Percentiles rank a stretch among this genome's conserved stretches.
These are phyloP conservation scores for Lepiota subincarnata DNA, from an alignment of 768 basidiomycete species.

Conservation along the genomic window DNA sequence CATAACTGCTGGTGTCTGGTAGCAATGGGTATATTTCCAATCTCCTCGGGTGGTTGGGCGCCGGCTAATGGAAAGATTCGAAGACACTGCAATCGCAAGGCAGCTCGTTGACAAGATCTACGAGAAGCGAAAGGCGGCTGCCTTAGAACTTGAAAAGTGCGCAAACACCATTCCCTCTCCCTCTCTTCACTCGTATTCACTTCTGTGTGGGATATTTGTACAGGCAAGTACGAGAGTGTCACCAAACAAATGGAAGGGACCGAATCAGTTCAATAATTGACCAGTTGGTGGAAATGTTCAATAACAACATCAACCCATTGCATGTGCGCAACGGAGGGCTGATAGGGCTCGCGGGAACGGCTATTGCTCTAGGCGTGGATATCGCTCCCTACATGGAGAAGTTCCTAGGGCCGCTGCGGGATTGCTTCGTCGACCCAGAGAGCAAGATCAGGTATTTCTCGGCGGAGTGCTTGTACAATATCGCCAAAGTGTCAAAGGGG, in stretches of 20 bases:
- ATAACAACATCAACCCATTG: slow-evolving; percentile 71
- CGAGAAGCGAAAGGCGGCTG: slow-evolving; percentile 94
- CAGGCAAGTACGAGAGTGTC: slow-evolving; percentile 84
- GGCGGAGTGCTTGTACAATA: slow-evolving; percentile 97
- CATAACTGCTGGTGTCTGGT: not conserved
- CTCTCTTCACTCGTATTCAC: not conserved
- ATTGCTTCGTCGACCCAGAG: slow-evolving; percentile 92
- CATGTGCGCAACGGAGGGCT: slow-evolving; percentile 93
- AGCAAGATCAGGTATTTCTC: slow-evolving; percentile 97
- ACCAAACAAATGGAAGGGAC: slow-evolving; percentile 74
- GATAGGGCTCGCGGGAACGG: slow-evolving; percentile 93
- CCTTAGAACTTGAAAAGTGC: slow-evolving; percentile 93
- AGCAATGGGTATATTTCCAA: slow-evolving; percentile 3
- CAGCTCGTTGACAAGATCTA: slow-evolving; percentile 92
- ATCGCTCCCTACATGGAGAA: slow-evolving; percentile 92
- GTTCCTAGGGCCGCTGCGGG: slow-evolving; percentile 83
- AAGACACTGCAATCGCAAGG: slow-evolving; percentile 72
- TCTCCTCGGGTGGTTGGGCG: not conserved
- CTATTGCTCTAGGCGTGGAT: slow-evolving; percentile 94
- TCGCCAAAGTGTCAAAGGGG: slow-evolving; percentile 95
- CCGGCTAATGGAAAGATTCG: not conserved
- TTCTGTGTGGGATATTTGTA: not conserved
- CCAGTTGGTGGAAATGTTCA: slow-evolving; percentile 94
- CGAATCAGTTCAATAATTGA: slow-evolving; percentile 86
- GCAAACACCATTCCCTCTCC: slow-evolving; percentile 13